Percentiles rank a stretch among this genome's conserved stretches.
phyloP scores from a whole-genome alignment of 1,284 basidiomycete genomes.

The Rhodofomes roseus region DNA sequence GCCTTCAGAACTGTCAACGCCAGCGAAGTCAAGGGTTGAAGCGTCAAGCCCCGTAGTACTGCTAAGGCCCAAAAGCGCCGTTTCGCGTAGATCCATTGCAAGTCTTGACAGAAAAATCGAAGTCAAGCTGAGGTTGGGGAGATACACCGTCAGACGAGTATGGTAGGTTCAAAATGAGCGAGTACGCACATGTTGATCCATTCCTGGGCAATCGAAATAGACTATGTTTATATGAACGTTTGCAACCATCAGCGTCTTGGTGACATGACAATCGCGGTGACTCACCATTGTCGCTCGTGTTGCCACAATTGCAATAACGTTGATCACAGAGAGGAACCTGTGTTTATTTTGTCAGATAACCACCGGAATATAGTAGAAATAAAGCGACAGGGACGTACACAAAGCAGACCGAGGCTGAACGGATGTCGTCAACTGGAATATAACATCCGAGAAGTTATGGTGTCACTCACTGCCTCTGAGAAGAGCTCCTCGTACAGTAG shows the following conservation, averaged over 20 bases:
- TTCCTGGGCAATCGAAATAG: too few species aligned
- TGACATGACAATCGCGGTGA: too few species aligned
- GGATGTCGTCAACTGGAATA: not conserved
- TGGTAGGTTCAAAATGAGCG: too few species aligned
- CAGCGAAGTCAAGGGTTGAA: too few species aligned
- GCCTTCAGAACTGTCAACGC: too few species aligned
- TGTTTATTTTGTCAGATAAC: not conserved
- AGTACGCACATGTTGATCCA: too few species aligned
- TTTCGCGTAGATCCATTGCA: not conserved
- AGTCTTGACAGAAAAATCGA: not conserved
- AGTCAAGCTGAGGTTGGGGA: not conserved
- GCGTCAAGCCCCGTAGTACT: not conserved
- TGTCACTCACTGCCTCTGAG: not conserved
- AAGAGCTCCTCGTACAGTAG: not conserved
- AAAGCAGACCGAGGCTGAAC: not conserved
- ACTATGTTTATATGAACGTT: too few species aligned
- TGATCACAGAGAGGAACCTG: not conserved
- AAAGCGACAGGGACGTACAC: not conserved
- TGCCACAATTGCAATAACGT: too few species aligned
- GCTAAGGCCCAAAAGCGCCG: not conserved
- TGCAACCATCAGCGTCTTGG: too few species aligned
- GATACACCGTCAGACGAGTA: too few species aligned
- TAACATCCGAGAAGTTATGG: not conserved
- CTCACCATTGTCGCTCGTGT: too few species aligned
- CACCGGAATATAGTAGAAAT: not conserved